Base-by-base conservation (phyloP, 257 asterid genomes). In the Fraxinus quadrangulata region DNA sequence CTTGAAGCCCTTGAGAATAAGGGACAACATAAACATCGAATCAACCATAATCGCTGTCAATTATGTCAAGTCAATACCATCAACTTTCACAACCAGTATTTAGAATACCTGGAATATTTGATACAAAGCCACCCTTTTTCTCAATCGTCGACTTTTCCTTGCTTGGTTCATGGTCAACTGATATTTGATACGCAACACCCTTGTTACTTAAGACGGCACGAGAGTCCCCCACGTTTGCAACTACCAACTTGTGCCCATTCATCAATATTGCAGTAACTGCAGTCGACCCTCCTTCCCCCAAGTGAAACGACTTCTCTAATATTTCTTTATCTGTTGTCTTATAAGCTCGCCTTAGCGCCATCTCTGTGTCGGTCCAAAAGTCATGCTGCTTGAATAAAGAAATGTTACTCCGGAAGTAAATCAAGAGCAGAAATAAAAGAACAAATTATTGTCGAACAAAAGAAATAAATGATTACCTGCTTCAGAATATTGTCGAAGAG, bases 251-350 rank as follows among this genome's bases (percentile, higher is more conserved):
- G 78, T 92, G 84, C n/a, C 92, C 81, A 21, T 94, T 87, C 12
- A 94, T 87, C 75, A 94, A 69, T 76, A 94, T 91, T 37, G 97
- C 97, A 3, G 98, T 94, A 47, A 94, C 97, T 9, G 98, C 97
- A 67, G 97, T 94, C 49, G 98, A 94, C 10, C 98, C 98, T 0
- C 98, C 98, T 82, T 86, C 88, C 80, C 98, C 97, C 84, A 94
- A 69, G 24, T 80, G 79, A 51, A 84, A 16, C 6, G 96, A 82
- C 81, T 89, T 91, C 81, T 91, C 97, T 72, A 94, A 69, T 78
- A 94, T 94, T 14, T 84, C 89, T 26, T 83, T 85, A 79, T 94
- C 98, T 16, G 97, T 94, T 24, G 79, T 36, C 26, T 73, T 77
- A 80, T 94, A 94, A 59, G 98, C 98, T 28, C 84, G 84, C 78